Percentiles rank a stretch among this genome's conserved stretches.
Evolutionary conservation across 2,329 filamentous ascomycete genomes (phyloP).

Genomic region (Penicillium sp.): DNA sequence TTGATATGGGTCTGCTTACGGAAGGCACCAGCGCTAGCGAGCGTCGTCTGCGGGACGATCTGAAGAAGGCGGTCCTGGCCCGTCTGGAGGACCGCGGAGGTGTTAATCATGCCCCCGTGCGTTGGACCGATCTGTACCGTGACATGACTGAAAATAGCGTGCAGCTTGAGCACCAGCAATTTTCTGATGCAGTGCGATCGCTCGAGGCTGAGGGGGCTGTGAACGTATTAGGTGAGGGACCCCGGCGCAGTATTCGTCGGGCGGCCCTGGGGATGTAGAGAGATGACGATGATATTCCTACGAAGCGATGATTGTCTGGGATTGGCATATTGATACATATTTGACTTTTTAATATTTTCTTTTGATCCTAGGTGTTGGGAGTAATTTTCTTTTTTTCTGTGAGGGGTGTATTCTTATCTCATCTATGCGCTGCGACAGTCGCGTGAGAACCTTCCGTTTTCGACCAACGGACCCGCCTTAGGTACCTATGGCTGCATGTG

Average conservation of each 20-base stretch:
- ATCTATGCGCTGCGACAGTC: neutral
- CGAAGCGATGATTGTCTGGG: slow-evolving; percentile 28
- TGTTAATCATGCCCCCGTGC: slow-evolving; percentile 63
- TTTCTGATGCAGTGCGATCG: slow-evolving; percentile 74
- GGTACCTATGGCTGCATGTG: neutral
- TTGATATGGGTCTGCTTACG: slow-evolving; percentile 93
- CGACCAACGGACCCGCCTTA: neutral
- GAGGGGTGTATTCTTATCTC: neutral
- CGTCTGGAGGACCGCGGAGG: slow-evolving; percentile 80
- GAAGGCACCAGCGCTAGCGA: slow-evolving; percentile 93
- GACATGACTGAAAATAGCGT: slow-evolving; percentile 69
- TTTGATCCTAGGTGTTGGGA: neutral
- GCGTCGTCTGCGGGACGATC: slow-evolving; percentile 74
- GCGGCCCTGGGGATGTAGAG: slow-evolving; percentile 19
- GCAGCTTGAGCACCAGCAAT: slow-evolving; percentile 74
- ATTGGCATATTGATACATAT: slow-evolving; percentile 22
- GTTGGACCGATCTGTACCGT: slow-evolving; percentile 76
- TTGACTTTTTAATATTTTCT: neutral
- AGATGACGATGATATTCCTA: slow-evolving; percentile 17
- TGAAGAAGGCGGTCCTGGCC: slow-evolving; percentile 75
- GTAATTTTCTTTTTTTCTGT: neutral
- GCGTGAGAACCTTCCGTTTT: slow-evolving; percentile 1
- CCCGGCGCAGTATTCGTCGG: slow-evolving; percentile 76
- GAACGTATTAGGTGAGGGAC: slow-evolving; percentile 79
- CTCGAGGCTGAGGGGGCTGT: slow-evolving; percentile 84